These are phyloP conservation scores for Berkeleyomyces basicola DNA, from an alignment of 2,329 filamentous ascomycete species.

Conservation along the genomic window DNA sequence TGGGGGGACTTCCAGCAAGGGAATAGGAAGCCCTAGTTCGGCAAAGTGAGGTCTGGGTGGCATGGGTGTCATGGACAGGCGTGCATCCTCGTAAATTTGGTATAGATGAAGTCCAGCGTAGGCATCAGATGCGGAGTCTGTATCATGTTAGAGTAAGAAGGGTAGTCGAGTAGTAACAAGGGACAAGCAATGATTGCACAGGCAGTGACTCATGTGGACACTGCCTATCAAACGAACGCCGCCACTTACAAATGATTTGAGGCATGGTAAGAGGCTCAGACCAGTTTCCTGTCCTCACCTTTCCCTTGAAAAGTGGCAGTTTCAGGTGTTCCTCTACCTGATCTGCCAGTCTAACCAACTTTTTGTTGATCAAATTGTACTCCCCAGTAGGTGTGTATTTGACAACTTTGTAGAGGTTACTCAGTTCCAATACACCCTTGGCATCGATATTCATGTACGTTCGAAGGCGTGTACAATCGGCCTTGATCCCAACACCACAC, in stretches of 20 bases:
- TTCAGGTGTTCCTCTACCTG: slow-evolving; percentile 57
- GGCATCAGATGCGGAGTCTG: slow-evolving; percentile 66
- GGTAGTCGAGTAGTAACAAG: too few relatives aligned
- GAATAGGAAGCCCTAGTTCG: slow-evolving; percentile 50
- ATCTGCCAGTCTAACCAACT: slow-evolving; percentile 44
- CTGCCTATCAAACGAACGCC: neutral
- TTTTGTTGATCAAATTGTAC: slow-evolving; percentile 45
- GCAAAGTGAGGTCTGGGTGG: slow-evolving; percentile 55
- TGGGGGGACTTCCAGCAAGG: slow-evolving; percentile 28
- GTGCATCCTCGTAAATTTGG: slow-evolving; percentile 50
- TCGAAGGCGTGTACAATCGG: slow-evolving; percentile 50
- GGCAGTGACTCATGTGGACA: too few relatives aligned
- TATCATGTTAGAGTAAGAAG: neutral
- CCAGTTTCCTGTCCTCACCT: slow-evolving; percentile 65
- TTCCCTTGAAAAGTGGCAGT: slow-evolving; percentile 60
- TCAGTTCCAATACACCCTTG: slow-evolving; percentile 60
- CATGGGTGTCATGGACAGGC: slow-evolving; percentile 46
- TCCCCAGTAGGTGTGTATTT: slow-evolving; percentile 38
- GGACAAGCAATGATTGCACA: too few relatives aligned
- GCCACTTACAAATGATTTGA: slow-evolving; percentile 52
- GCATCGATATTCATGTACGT: slow-evolving; percentile 49
- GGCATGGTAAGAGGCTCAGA: slow-evolving; percentile 38
- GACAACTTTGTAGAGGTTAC: slow-evolving; percentile 64
- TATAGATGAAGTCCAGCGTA: slow-evolving; percentile 66
- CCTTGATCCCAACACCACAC: slow-evolving; percentile 58